A percentile compares a stretch with the other conserved stretches of the same genome.
Evolutionary conservation across 2,329 filamentous ascomycete species (phyloP).

Genomic region (Fusarium sp.): DNA sequence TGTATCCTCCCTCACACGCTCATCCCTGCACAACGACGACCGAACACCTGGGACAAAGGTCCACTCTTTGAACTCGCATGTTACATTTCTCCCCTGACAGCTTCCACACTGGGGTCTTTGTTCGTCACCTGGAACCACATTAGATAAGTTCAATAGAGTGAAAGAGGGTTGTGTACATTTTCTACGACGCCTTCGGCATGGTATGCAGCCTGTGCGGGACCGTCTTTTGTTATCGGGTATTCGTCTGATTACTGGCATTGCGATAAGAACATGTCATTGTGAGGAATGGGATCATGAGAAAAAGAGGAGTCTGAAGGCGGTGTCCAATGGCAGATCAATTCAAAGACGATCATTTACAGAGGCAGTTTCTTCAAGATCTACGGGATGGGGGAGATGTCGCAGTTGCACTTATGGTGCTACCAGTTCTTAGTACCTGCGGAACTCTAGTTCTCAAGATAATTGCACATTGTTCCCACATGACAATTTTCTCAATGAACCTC

Average conservation of each 20-base stretch:
- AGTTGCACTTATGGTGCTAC: too few relatives aligned
- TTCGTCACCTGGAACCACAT: slow-evolving; percentile 19
- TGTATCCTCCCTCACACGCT: not conserved
- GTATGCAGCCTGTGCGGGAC: slow-evolving; percentile 28
- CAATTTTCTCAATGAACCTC: too few relatives aligned
- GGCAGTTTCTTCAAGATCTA: too few relatives aligned
- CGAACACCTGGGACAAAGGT: slow-evolving; percentile 24
- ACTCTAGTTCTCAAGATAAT: too few relatives aligned
- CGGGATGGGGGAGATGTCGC: too few relatives aligned
- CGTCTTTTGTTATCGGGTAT: slow-evolving; percentile 29
- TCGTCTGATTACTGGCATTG: slow-evolving; percentile 29
- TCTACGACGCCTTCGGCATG: slow-evolving; percentile 32
- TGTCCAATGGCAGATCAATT: not conserved
- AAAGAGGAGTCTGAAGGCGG: slow-evolving; percentile 23
- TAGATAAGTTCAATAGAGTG: not conserved
- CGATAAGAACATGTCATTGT: slow-evolving; percentile 8
- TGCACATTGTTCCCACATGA: too few relatives aligned
- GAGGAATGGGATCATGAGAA: slow-evolving; percentile 1
- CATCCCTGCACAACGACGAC: slow-evolving; percentile 8
- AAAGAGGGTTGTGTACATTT: not conserved
- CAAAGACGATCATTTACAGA: too few relatives aligned
- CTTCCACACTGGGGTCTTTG: slow-evolving; percentile 30
- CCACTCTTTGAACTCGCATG: slow-evolving; percentile 35
- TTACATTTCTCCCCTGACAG: slow-evolving; percentile 26
- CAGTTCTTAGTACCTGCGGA: too few relatives aligned